Percentiles rank a stretch among this genome's conserved stretches.
phyloP scores from a whole-genome alignment of 305 asterid genomes.

The Rubia occidens region DNA sequence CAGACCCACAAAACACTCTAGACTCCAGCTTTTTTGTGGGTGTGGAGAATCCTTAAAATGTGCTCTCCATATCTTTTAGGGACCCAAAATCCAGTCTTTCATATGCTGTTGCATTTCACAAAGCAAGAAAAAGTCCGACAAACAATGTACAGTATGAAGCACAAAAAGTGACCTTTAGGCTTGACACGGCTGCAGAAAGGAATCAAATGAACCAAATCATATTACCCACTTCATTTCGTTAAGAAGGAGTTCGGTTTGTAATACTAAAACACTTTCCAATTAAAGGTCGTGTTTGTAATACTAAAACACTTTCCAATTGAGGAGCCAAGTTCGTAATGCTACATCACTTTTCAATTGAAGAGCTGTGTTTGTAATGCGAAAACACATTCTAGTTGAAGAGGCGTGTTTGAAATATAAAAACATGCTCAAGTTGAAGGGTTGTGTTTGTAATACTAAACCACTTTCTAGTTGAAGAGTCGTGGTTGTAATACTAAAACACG shows the following conservation, averaged over 20 bases:
- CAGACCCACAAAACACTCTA: constrained; percentile 12
- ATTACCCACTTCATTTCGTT: background rate
- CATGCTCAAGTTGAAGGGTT: background rate
- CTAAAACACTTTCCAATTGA: too few species aligned
- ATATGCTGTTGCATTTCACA: constrained; percentile 23
- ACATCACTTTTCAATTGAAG: background rate
- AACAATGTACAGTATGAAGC: constrained; percentile 20
- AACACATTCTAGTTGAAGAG: background rate
- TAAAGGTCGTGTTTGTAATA: too few species aligned
- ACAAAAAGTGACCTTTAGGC: constrained; percentile 26
- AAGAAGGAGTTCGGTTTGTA: constrained; percentile 24
- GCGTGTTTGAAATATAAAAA: too few species aligned
- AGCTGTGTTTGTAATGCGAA: background rate
- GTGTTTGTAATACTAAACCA: background rate
- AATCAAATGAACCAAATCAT: constrained; percentile 20
- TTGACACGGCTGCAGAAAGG: constrained; percentile 18
- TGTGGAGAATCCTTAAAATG: constrained; percentile 21
- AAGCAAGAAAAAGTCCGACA: constrained; percentile 25
- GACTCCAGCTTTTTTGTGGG: constrained; percentile 16
- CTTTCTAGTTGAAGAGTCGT: too few species aligned
- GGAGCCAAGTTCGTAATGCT: too few species aligned
- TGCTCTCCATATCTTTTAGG: constrained; percentile 25
- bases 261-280: background rate
- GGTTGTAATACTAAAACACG: too few species aligned
- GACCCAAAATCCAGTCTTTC: constrained; percentile 22